phyloP scores from a whole-genome alignment of 108 stramenopile species.

The Cyclotella cryptica region DNA sequence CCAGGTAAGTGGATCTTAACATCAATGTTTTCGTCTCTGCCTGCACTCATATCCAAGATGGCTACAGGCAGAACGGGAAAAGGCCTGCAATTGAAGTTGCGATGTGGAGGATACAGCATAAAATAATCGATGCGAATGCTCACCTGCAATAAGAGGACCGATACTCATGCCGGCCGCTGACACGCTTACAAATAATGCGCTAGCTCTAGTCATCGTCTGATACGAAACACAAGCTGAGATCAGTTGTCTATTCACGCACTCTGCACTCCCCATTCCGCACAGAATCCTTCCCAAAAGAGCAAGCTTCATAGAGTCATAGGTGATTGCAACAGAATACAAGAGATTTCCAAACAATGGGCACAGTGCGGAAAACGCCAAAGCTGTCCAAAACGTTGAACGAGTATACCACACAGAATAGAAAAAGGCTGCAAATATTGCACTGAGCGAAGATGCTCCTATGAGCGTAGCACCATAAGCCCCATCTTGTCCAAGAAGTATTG shows the following conservation, averaged over 20 bases:
- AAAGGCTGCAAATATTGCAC: conserved; percentile 68
- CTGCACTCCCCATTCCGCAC: conserved; percentile 70
- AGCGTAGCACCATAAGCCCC: conserved; percentile 61
- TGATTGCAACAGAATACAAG: conserved; percentile 51
- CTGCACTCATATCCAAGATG: conserved; percentile 57
- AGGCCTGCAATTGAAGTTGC: background rate
- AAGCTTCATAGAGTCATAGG: conserved; percentile 55
- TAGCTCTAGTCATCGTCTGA: conserved; percentile 64
- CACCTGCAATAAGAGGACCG: conserved; percentile 68
- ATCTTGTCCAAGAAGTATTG: conserved; percentile 39
- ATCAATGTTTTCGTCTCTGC: conserved; percentile 61
- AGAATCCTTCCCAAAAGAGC: conserved; percentile 71
- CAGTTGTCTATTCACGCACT: conserved; percentile 75
- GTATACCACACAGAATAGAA: conserved; percentile 77
- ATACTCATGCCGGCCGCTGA: conserved; percentile 64
- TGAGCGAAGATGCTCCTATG: conserved; percentile 70
- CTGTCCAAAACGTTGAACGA: conserved; percentile 58
- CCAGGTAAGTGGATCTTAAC: conserved; percentile 58
- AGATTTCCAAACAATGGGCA: conserved; percentile 71
- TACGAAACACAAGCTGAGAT: conserved; percentile 60
- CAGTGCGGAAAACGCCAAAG: conserved; percentile 61
- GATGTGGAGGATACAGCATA: background rate
- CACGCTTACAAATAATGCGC: conserved; percentile 63
- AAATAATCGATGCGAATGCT: background rate
- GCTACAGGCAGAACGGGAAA: conserved; percentile 17